A percentile compares a stretch with the other conserved stretches of the same genome.
These are phyloP conservation scores for Wickerhamiella qilinensis DNA, from an alignment of 805 yeast genomes.

Conservation along the genomic window DNA sequence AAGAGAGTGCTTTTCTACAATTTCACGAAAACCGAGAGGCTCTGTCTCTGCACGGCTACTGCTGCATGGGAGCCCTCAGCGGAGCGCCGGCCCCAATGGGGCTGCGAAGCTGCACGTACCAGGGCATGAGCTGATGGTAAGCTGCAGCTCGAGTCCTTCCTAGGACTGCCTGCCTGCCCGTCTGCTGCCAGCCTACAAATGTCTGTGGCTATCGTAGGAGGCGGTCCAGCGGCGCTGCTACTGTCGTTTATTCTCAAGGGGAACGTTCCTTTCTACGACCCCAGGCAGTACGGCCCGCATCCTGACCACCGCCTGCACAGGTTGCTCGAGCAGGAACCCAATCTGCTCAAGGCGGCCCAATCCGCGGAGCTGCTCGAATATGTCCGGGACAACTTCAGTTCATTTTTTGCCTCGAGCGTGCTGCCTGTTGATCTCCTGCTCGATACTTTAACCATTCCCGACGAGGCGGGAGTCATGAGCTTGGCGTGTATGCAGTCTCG, in stretches of 20 bases:
- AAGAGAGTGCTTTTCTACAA: too few relatives aligned
- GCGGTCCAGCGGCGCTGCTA: conserved; percentile 21
- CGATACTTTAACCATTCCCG: conserved; percentile 17
- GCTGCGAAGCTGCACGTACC: too few relatives aligned
- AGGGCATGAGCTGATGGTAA: too few relatives aligned
- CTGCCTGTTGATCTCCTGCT: conserved; percentile 16
- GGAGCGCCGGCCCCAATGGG: too few relatives aligned
- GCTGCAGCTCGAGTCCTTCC: too few relatives aligned
- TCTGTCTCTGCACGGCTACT: too few relatives aligned
- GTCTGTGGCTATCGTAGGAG: conserved; percentile 12
- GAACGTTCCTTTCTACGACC: conserved; percentile 18
- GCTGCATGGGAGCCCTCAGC: too few relatives aligned
- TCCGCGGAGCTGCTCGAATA: conserved; percentile 12
- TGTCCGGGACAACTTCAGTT: conserved; percentile 7
- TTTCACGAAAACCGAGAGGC: too few relatives aligned
- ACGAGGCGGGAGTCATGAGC: conserved; percentile 13
- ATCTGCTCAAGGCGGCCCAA: conserved; percentile 12
- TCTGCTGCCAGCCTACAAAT: too few relatives aligned
- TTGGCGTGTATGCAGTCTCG: conserved; percentile 13
- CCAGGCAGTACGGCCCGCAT: conserved; percentile 15
- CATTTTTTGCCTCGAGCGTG: conserved; percentile 12
- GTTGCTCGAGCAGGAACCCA: conserved; percentile 7
- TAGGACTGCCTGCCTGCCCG: too few relatives aligned
- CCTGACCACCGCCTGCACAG: conserved; percentile 18
- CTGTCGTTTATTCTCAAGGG: conserved; percentile 20